Evolutionary conservation across 2,329 filamentous ascomycete species (phyloP).

Genomic region (Aspergillus intermedius): DNA sequence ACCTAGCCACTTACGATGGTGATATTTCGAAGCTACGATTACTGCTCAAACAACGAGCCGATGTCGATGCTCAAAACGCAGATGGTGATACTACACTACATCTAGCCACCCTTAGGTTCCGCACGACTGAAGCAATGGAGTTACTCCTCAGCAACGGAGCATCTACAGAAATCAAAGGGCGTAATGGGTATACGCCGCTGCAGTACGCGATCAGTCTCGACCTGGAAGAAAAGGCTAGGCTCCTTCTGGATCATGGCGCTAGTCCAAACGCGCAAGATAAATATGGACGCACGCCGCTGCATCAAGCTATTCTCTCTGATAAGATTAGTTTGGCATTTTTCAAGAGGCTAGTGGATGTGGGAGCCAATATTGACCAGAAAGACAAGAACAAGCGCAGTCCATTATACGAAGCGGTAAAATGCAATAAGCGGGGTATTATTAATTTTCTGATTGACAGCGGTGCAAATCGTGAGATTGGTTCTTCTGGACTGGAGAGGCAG

Average conservation of each 20-base stretch:
- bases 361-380: background rate
- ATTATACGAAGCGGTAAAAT: background rate
- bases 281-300: background rate
- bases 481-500: background rate
- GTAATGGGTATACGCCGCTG: background rate
- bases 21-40: background rate
- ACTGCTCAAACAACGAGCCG: background rate
- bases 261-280: background rate
- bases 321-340: background rate
- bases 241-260: background rate
- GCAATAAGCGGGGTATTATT: background rate
- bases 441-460: background rate
- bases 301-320: background rate
- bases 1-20: background rate
- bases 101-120: background rate
- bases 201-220: background rate
- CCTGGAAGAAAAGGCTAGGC: background rate
- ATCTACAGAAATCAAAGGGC: background rate
- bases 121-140: background rate
- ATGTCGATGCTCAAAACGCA: background rate
- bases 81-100: background rate
- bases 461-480: background rate
- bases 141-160: background rate
- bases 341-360: background rate
- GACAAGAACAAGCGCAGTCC: background rate